Conservation (phyloP, 2,329 filamentous ascomycete species). For the Shiraia bambusicola region DNA sequence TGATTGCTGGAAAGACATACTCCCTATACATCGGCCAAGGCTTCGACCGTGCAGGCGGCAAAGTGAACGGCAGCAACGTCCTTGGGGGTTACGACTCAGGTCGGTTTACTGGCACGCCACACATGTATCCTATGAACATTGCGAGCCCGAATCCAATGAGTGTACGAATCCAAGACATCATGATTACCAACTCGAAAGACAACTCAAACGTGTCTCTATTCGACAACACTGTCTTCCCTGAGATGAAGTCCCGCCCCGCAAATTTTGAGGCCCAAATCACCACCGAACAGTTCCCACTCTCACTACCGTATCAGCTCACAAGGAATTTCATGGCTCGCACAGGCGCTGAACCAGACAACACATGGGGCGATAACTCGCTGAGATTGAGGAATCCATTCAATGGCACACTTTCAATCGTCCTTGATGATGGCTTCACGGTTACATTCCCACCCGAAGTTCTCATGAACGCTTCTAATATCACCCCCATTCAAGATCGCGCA, state of each 20-base stretch:
- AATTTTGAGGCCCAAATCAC: slow-evolving; percentile 47
- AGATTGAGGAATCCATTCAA: slow-evolving; percentile 42
- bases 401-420: slow-evolving; percentile 45
- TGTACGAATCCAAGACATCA: slow-evolving; percentile 45
- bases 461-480: slow-evolving; percentile 43
- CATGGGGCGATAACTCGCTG: slow-evolving; percentile 42
- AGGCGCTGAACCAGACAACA: slow-evolving; percentile 39
- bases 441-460: slow-evolving; percentile 44
- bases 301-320: slow-evolving; percentile 45
- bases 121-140: slow-evolving; percentile 38
- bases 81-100: slow-evolving; percentile 51
- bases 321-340: slow-evolving; percentile 44
- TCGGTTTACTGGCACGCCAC: slow-evolving; percentile 42
- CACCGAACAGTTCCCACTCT: slow-evolving; percentile 47
- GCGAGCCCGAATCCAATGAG: slow-evolving; percentile 39
- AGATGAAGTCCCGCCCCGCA: slow-evolving; percentile 31
- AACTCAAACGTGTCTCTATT: slow-evolving; percentile 41
- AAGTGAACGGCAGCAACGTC: slow-evolving; percentile 46
- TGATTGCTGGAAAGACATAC: slow-evolving; percentile 46
- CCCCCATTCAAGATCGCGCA: slow-evolving; percentile 36
- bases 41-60: slow-evolving; percentile 45
- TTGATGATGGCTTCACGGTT: slow-evolving; percentile 45
- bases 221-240: slow-evolving; percentile 32
- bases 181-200: slow-evolving; percentile 35
- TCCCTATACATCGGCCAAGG: slow-evolving; percentile 48